Percentiles rank a stretch among this genome's conserved stretches.
phyloP scores from a whole-genome alignment of 768 basidiomycete genomes.

The Tricholomella constricta region DNA sequence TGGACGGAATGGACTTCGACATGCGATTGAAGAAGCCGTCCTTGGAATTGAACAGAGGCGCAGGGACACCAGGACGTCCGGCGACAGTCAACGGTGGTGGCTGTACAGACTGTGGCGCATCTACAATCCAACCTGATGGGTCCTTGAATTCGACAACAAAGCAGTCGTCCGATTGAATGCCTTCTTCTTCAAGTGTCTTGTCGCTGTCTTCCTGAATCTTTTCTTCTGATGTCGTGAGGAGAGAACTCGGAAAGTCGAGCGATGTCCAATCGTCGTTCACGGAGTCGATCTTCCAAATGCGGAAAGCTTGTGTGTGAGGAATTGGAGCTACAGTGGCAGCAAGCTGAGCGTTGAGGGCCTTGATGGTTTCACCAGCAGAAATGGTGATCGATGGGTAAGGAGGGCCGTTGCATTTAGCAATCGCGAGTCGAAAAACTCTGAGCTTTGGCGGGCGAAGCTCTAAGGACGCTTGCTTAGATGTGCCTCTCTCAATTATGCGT shows the following conservation, averaged over 20 bases:
- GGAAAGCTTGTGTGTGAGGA: slow-evolving; percentile 42
- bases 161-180: slow-evolving; percentile 61
- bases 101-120: slow-evolving; percentile 25
- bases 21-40: slow-evolving; percentile 57
- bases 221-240: slow-evolving; percentile 30
- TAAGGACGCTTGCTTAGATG: slow-evolving; percentile 49
- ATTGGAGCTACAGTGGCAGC: slow-evolving; percentile 36
- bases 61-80: slow-evolving; percentile 31
- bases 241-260: slow-evolving; percentile 34
- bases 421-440: slow-evolving; percentile 52
- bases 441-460: slow-evolving; percentile 75
- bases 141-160: slow-evolving; percentile 78
- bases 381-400: slow-evolving; percentile 43
- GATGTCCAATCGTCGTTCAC: slow-evolving; percentile 37
- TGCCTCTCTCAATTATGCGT: slow-evolving; percentile 63
- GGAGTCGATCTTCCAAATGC: slow-evolving; percentile 64
- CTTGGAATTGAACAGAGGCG: slow-evolving; percentile 55
- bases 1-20: slow-evolving; percentile 9
- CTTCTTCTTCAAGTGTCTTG: slow-evolving; percentile 58
- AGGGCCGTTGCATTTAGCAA: slow-evolving; percentile 23
- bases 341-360: slow-evolving; percentile 41
- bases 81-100: slow-evolving; percentile 17
- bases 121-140: slow-evolving; percentile 60
- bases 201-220: slow-evolving; percentile 48
- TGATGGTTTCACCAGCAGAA: slow-evolving; percentile 54